Evolutionary conservation across 2,329 filamentous ascomycete species (phyloP), one percentile per base, ranked within the genome.

Genomic region (Didymella keratinophila): DNA sequence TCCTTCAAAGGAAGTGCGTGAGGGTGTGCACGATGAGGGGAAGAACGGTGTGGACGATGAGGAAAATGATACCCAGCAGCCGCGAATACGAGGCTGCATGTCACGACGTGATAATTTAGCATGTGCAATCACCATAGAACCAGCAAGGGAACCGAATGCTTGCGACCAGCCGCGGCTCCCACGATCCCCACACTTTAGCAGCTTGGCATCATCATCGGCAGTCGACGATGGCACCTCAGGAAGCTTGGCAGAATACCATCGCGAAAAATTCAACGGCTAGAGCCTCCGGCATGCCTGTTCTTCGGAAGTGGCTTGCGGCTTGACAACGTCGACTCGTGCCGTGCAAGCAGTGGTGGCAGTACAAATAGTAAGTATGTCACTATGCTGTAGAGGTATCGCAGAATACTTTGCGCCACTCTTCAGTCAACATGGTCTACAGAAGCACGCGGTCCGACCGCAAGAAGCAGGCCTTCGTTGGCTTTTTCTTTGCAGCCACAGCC

Each of bases 181-280:
- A 49, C 30, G 28, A 48, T 57, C 55, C 37, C 55, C 55, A 52
- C 55, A 52, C 10, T 58, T 14, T 58, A 49, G 44, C 30, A 39
- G 44, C 56, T 58, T 58, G 56, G 56, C 56, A 42, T 49, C 49
- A 58, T 52, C 44, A 48, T 44, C 55, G 49, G 55, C 55, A 49
- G 44, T 44, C 44, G 20, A 39, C 21, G n/a, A 44, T 52, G 44
- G 28, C 25, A 47, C 42, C 18, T 37, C 11, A 27, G 43, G 9
- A 30, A 8, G 34, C 55, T 52, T 52, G 49, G 55, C 55, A 45
- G 18, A 12, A 44, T 18, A 32, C 43, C 28, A 32, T 36, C 23
- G 37, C 23, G n/a, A 30, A 58, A 45, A 39, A 5, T 49, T 49
- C n/a, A 37, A 44, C 37, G 37, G 28, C 28, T 50, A 34, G 41